These are phyloP conservation scores for Rhizodiscina lignyota DNA, from an alignment of 495 filamentous ascomycete species.

Conservation along the genomic window DNA sequence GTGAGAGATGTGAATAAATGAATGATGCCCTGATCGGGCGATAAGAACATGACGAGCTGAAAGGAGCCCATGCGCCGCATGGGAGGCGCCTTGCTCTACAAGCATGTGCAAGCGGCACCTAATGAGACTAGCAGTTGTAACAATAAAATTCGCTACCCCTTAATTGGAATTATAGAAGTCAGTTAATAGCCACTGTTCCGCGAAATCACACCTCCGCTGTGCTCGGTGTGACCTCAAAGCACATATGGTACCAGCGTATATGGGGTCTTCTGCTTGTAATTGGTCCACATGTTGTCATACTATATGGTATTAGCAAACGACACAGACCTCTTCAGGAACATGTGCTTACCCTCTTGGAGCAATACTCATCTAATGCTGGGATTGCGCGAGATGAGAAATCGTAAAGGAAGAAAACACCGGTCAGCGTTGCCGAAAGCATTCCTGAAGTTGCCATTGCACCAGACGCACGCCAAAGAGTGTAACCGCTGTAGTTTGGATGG, in stretches of 20 bases:
- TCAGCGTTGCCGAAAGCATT: slow-evolving; percentile 22
- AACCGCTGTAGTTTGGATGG: slow-evolving; percentile 42
- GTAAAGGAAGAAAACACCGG: slow-evolving; percentile 24
- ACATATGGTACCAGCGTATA: background rate
- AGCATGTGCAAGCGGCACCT: too few species aligned
- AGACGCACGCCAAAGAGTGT: slow-evolving; percentile 36
- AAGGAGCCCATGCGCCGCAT: too few species aligned
- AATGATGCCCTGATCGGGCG: too few species aligned
- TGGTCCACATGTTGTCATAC: slow-evolving; percentile 10
- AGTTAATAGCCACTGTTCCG: too few species aligned
- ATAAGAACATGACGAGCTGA: too few species aligned
- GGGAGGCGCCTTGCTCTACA: too few species aligned
- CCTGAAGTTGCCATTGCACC: slow-evolving; percentile 34
- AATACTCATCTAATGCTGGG: slow-evolving; percentile 33
- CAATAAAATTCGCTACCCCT: too few species aligned
- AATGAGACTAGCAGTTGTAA: too few species aligned
- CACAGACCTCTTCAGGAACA: background rate
- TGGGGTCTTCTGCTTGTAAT: slow-evolving; percentile 14
- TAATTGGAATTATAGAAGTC: too few species aligned
- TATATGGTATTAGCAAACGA: background rate
- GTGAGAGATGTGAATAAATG: too few species aligned
- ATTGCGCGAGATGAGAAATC: slow-evolving; percentile 31
- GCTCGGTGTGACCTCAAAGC: too few species aligned
- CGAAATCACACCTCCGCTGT: too few species aligned
- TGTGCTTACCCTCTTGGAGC: slow-evolving; percentile 20